These are phyloP conservation scores for Xanthoceras sorbifolium DNA, from an alignment of 345 rosid genomes.

Conservation along the genomic window DNA sequence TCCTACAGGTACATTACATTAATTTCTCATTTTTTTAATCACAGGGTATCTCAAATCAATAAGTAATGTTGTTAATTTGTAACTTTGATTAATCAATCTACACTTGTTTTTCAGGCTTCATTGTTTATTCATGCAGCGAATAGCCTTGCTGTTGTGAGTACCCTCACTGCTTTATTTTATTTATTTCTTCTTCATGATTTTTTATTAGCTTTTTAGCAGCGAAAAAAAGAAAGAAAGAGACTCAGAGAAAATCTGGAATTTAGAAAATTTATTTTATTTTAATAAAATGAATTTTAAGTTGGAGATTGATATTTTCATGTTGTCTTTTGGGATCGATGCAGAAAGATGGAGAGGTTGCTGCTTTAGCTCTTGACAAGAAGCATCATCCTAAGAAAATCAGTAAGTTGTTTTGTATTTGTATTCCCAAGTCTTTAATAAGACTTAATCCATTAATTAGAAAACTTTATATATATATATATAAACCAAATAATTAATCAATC, in stretches of 20 bases:
- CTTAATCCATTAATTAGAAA: no score
- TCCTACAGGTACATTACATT: conserved; percentile 26
- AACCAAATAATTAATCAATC: not conserved
- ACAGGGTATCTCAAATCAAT: not conserved
- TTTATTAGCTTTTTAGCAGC: no score
- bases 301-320: not conserved
- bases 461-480: not conserved
- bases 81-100: not conserved
- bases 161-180: not conserved
- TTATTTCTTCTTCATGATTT: no score
- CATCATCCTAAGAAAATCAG: conserved; percentile 38
- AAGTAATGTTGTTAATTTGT: no score
- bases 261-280: no score
- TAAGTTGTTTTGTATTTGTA: conserved; percentile 15
- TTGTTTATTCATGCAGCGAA: conserved; percentile 9
- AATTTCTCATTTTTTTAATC: not conserved
- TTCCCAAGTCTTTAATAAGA: no score
- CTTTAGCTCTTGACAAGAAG: conserved; percentile 19
- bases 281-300: not conserved
- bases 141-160: conserved; percentile 25
- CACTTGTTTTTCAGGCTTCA: conserved; percentile 27
- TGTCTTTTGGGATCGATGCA: not conserved
- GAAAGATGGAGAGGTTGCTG: conserved; percentile 28
- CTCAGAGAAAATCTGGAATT: no score
- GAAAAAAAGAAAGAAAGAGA: no score